Evolutionary conservation across 202 grass and related monocot species (phyloP).

Genomic region (Schoenoplectus tabernaemontani): DNA sequence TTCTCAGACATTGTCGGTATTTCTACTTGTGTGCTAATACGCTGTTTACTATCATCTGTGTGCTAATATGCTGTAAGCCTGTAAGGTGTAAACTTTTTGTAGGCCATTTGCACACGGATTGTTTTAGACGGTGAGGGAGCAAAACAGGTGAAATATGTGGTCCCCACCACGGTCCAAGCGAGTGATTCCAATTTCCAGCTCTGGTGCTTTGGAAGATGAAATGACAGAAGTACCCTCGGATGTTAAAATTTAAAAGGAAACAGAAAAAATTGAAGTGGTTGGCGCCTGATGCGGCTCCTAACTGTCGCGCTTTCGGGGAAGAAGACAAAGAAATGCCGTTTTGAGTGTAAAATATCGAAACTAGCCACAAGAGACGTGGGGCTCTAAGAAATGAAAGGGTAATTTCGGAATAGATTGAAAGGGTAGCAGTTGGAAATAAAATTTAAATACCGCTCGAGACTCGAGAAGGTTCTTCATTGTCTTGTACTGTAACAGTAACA

Average conservation of each 20-base stretch:
- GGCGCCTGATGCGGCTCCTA: constrained; percentile 6
- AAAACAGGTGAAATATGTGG: background rate
- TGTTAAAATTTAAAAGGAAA: background rate
- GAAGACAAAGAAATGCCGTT: background rate
- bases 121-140: background rate
- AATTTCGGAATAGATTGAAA: background rate
- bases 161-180: background rate
- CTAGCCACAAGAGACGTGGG: background rate
- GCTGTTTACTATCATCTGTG: too few relatives aligned
- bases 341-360: background rate
- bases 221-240: background rate
- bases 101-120: too few relatives aligned
- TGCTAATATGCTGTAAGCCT: too few relatives aligned
- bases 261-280: background rate
- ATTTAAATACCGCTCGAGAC: background rate
- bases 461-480: background rate
- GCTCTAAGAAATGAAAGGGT: background rate
- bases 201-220: background rate
- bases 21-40: background rate
- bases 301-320: background rate
- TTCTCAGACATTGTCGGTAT: background rate
- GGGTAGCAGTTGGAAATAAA: background rate
- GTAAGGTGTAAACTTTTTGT: too few relatives aligned
- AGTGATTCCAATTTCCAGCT: background rate
- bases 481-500: background rate